Conservation (phyloP, 1,284 basidiomycete species). For the Heterobasidion parviporum region DNA sequence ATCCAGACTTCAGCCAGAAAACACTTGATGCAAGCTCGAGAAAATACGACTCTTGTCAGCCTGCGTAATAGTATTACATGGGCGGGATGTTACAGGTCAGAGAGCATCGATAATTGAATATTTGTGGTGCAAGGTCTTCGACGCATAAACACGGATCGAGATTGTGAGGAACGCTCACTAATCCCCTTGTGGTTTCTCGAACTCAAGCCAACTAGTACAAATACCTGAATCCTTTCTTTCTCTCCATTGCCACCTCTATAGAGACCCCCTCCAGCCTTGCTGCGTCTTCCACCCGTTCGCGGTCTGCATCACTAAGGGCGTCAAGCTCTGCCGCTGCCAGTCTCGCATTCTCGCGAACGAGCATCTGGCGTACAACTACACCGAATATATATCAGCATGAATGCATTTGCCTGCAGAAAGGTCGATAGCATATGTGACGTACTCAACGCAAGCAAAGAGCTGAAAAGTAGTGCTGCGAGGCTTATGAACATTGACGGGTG, state of each 20-base stretch:
- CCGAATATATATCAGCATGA: neutral
- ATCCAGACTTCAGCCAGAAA: no score
- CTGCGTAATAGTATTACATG: no score
- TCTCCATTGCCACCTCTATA: slow-evolving; percentile 26
- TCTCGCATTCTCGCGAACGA: slow-evolving; percentile 25
- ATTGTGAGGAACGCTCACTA: no score
- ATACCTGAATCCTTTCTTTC: slow-evolving; percentile 33
- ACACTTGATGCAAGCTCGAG: no score
- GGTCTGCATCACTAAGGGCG: slow-evolving; percentile 20
- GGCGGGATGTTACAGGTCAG: no score
- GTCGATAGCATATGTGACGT: slow-evolving; percentile 5
- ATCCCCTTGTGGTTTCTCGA: no score
- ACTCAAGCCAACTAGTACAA: slow-evolving; percentile 19
- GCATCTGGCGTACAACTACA: slow-evolving; percentile 25
- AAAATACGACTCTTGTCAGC: no score
- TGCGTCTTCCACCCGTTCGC: slow-evolving; percentile 28
- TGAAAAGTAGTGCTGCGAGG: slow-evolving; percentile 21
- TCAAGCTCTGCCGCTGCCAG: slow-evolving; percentile 26
- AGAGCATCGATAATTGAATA: no score
- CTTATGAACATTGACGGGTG: slow-evolving; percentile 30
- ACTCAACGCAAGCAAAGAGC: slow-evolving; percentile 22
- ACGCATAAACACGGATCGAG: no score
- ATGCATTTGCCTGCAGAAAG: neutral
- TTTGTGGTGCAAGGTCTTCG: no score
- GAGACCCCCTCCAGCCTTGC: slow-evolving; percentile 28